Evolutionary conservation across 1,139 yeast genomes (phyloP), one percentile per base, ranked within the genome.

Genomic region (Hyphopichia pseudoburtonii): DNA sequence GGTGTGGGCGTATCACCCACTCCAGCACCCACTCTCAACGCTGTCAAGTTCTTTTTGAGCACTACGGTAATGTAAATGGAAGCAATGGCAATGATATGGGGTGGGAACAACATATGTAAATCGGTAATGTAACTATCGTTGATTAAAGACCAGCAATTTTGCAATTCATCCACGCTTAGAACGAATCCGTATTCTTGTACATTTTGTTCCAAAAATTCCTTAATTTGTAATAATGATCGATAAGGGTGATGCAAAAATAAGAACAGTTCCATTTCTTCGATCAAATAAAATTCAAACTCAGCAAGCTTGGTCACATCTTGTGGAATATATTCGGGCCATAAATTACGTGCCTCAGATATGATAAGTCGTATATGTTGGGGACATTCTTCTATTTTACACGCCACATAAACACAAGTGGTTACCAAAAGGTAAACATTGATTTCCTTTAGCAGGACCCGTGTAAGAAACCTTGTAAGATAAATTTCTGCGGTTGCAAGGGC

Each of bases 241-340:
- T 92, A 92, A 0, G 98, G 97, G 57, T 92, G 97, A 56, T 89
- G 92, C 2, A 90, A 78, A 18, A 90, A 73, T 45, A 92, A 62
- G 51, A 77, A 87, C 46, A 89, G 78, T 41, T 87, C 88, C 65
- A 92, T 72, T 57, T 90, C 97, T 54, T 89, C 97, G 27, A 92
- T 83, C 35, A 92, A 60, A 55, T 92, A 92, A 57, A 92, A 92
- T 62, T 92, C 98, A 63, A 94, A 87, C 56, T 92, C 98, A 0
- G 97, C 97, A n/a, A 92, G 71, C 52, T 86, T 87, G 28, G 96
- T 84, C 17, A 90, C 79, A 56, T 92, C 98, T 39, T 86, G 89
- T 0, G 97, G 95, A 24, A 92, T 83, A 54, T 82, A 88, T 52
- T 90, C 97, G 0, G 97, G 97, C 97, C 98, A 92, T 34, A 88